Conservation (phyloP, 1,284 basidiomycete species). For the Ustilago lituana region DNA sequence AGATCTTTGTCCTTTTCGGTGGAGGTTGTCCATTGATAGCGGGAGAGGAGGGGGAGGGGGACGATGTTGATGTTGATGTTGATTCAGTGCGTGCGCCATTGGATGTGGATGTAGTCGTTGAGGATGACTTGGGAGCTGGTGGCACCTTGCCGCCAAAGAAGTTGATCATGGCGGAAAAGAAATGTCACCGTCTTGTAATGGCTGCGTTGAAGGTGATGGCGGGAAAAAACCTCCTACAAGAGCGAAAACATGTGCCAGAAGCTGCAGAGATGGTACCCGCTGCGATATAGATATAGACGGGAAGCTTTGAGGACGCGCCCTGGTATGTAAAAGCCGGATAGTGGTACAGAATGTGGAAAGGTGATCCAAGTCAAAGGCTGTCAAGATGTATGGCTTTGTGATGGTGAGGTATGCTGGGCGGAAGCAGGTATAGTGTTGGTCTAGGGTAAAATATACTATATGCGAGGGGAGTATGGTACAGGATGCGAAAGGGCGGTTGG, state of each 20-base stretch:
- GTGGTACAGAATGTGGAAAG: neutral
- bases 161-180: conserved; percentile 35
- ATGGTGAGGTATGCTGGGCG: no score
- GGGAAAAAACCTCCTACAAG: no score
- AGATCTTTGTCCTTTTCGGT: conserved; percentile 30
- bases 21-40: conserved; percentile 9
- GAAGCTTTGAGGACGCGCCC: no score
- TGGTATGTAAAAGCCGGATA: neutral
- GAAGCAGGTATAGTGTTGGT: no score
- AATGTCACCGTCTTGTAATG: no score
- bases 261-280: no score
- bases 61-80: conserved; percentile 1
- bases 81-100: conserved; percentile 7
- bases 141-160: conserved; percentile 40
- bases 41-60: conserved; percentile 1
- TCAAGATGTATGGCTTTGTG: no score
- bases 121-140: conserved; percentile 8
- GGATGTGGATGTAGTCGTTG: neutral
- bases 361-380: no score
- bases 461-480: neutral
- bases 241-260: no score
- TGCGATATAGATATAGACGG: neutral
- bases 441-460: no score
- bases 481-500: conserved; percentile 1
- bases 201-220: no score